Base-by-base conservation (phyloP, 805 yeast genomes). In the Pichia thaimueangensis region DNA sequence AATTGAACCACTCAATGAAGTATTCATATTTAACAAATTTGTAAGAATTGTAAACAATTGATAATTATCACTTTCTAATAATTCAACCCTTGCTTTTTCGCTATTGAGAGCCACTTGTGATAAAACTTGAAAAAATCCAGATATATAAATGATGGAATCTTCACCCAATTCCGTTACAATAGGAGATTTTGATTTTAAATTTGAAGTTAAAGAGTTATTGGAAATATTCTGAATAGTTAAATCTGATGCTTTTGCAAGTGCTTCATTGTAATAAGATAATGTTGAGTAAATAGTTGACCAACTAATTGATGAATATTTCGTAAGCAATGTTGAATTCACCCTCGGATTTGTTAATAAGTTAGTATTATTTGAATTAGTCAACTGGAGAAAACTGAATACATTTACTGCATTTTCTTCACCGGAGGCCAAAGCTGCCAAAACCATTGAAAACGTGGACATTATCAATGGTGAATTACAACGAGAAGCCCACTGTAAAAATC, bases 401-500 rank as follows among this genome's bases (percentile, higher is more conserved):
- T 73, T 68, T 5, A 62, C 58, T 2, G 87, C 74, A 45, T 76
- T 72, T 19, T 70, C 70, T 2, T 70, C 65, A n/a, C 83, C 81
- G 16, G 72, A 69, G 0, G 93, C 71, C 30, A 91, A 67, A 6
- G 93, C 81, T 3, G 94, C 80, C 44, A 91, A 67, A 71, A 91
- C 74, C 43, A 86, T 70, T 49, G 89, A 78, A 54, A 82, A 87
- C 0, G 95, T 76, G 0, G 97, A 83, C 39, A 86, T 76, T 66
- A 88, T 86, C 37, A 87, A 67, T 9, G 91, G 81, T 13, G 86
- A 86, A 47, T 80, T 87, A 42, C 65, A 63, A 53, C 85, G 80
- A 2, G 93, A 70, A 0, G 95, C 94, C 97, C 97, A 93, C 42
- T 76, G 76, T 31, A 91, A 68, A 50, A 93, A 89, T 0, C 96